Percentiles rank a stretch among this genome's conserved stretches.
phyloP scores from a whole-genome alignment of 306 rosid species.

The Hippophae gyantsensis region DNA sequence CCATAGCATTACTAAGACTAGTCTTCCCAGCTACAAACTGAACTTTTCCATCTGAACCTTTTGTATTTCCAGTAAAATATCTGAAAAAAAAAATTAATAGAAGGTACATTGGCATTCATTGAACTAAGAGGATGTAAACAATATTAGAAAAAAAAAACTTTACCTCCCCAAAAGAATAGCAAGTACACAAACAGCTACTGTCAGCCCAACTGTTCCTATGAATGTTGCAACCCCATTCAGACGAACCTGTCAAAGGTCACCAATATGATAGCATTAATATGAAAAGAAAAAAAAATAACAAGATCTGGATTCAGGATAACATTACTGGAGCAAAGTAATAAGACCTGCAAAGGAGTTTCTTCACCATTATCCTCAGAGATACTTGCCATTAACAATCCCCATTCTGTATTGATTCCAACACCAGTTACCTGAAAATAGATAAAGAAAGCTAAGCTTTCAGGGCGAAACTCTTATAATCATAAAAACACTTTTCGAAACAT shows the following conservation, averaged over 20 bases:
- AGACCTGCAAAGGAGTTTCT: conserved; percentile 97
- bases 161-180: conserved; percentile 80
- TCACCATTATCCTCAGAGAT: conserved; percentile 94
- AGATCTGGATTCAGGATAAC: conserved; percentile 15
- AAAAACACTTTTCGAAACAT: no score
- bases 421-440: conserved; percentile 66
- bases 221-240: conserved; percentile 98
- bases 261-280: conserved; percentile 14
- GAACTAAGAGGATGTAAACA: conserved; percentile 2
- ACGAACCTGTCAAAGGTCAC: conserved; percentile 61
- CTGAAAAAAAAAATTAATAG: conserved; percentile 34
- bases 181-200: conserved; percentile 73
- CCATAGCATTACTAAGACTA: conserved; percentile 37
- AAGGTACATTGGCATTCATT: conserved; percentile 9
- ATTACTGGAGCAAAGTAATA: conserved; percentile 8
- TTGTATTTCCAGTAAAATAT: conserved; percentile 67
- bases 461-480: background rate
- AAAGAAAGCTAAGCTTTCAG: conserved; percentile 11
- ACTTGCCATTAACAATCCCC: conserved; percentile 99
- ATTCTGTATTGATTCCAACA: conserved; percentile 97
- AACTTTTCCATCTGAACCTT: conserved; percentile 30
- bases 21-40: conserved; percentile 50
- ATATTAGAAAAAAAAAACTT: conserved; percentile 6
- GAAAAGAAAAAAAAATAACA: conserved; percentile 3
- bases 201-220: conserved; percentile 88